Evolutionary conservation across 495 filamentous ascomycete species (phyloP).

Genomic region (Corynascus novoguineensis): DNA sequence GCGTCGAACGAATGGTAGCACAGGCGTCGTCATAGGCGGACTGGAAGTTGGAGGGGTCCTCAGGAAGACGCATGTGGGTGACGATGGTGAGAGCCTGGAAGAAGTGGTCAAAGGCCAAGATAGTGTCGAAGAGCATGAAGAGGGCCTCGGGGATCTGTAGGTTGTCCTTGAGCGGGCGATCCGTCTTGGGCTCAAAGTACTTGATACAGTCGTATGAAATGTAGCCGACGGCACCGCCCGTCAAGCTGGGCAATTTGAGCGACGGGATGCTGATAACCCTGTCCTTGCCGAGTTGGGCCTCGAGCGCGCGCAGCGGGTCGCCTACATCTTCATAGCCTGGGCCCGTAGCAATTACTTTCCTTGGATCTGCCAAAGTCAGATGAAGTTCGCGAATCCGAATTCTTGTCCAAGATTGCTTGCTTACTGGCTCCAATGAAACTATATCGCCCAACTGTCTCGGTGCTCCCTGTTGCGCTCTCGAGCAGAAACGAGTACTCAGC

Average conservation of each 20-base stretch:
- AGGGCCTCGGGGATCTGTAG: conserved; percentile 84
- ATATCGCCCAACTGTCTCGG: conserved; percentile 86
- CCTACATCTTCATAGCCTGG: conserved; percentile 73
- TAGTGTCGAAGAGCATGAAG: conserved; percentile 97
- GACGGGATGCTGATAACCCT: conserved; percentile 75
- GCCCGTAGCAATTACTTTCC: conserved; percentile 82
- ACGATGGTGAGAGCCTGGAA: conserved; percentile 87
- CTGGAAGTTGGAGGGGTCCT: conserved; percentile 36
- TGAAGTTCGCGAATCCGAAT: background rate
- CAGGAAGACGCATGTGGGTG: conserved; percentile 70
- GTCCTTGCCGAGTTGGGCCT: conserved; percentile 69
- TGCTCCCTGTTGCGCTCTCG: conserved; percentile 89
- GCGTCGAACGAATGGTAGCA: conserved; percentile 55
- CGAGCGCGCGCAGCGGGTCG: conserved; percentile 77
- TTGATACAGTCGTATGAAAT: conserved; percentile 95
- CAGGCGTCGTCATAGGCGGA: conserved; percentile 62
- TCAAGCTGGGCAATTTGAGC: conserved; percentile 72
- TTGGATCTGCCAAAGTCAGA: conserved; percentile 43
- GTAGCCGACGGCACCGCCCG: conserved; percentile 91
- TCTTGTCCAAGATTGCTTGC: background rate
- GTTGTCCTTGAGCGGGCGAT: conserved; percentile 77
- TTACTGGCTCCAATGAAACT: conserved; percentile 84
- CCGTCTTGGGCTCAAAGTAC: conserved; percentile 95
- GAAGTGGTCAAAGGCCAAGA: conserved; percentile 93
- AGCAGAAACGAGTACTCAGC: conserved; percentile 77